A percentile compares a stretch with the other conserved stretches of the same genome.
Conservation (phyloP, 1,139 yeast species). For the Saccharomyces hybrid region DNA sequence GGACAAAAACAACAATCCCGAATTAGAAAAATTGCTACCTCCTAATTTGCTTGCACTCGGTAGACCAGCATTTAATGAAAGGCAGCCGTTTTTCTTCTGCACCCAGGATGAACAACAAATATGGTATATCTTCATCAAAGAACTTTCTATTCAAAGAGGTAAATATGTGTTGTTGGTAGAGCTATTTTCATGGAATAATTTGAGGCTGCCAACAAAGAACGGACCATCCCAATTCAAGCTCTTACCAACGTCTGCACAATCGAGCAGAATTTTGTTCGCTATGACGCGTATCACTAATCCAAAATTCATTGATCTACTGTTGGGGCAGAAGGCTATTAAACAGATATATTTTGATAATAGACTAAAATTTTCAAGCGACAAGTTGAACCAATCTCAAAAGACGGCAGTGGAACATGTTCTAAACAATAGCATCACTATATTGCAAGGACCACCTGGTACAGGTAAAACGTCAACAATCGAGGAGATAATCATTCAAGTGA, state of each 20-base stretch:
- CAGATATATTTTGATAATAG: constrained; percentile 52
- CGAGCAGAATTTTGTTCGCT: constrained; percentile 54
- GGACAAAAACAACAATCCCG: constrained; percentile 36
- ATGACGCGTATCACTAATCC: constrained; percentile 55
- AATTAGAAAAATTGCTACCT: constrained; percentile 32
- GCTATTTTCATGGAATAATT: constrained; percentile 51
- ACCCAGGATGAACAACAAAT: constrained; percentile 33
- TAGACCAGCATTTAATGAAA: constrained; percentile 38
- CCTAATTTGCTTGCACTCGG: constrained; percentile 36
- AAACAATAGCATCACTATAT: constrained; percentile 56
- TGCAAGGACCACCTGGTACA: constrained; percentile 67
- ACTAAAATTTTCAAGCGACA: constrained; percentile 41
- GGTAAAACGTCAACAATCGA: constrained; percentile 62
- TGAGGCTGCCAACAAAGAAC: constrained; percentile 39
- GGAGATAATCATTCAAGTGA: constrained; percentile 57
- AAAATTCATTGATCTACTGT: constrained; percentile 47
- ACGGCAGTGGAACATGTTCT: constrained; percentile 61
- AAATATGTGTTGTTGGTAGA: constrained; percentile 42
- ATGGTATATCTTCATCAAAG: constrained; percentile 43
- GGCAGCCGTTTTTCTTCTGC: constrained; percentile 40
- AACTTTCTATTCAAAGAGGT: constrained; percentile 31
- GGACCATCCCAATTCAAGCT: constrained; percentile 43
- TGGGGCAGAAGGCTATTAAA: constrained; percentile 54
- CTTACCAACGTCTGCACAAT: constrained; percentile 59
- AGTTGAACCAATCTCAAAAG: constrained; percentile 58